phyloP scores from a whole-genome alignment of 2,329 filamentous ascomycete genomes.

The Aspergillus nomiae region DNA sequence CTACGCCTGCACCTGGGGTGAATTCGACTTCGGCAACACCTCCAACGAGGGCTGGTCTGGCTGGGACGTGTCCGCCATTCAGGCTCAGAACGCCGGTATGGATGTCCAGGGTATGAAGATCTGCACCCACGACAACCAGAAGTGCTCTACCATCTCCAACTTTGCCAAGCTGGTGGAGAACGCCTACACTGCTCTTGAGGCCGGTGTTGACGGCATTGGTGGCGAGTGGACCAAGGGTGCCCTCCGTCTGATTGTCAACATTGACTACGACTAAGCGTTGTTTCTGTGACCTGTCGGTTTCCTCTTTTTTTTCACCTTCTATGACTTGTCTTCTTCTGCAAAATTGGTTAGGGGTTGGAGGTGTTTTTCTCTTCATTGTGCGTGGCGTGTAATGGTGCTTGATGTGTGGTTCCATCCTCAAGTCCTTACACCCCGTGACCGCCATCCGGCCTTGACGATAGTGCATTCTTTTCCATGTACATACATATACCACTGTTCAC shows the following conservation, averaged over 20 bases:
- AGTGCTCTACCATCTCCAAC: conserved; percentile 36
- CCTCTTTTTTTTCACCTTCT: conserved; percentile 11
- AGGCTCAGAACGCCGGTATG: conserved; percentile 29
- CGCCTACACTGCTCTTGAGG: conserved; percentile 36
- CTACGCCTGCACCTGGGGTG: conserved; percentile 44
- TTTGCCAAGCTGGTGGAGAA: conserved; percentile 25
- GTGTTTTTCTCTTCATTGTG: conserved; percentile 12
- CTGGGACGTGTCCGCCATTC: conserved; percentile 46
- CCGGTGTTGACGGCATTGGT: conserved; percentile 33
- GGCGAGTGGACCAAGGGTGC: conserved; percentile 28
- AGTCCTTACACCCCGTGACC: neutral
- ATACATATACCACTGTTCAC: conserved; percentile 12
- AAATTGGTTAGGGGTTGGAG: conserved; percentile 15
- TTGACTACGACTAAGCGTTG: conserved; percentile 30
- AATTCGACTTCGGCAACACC: conserved; percentile 40
- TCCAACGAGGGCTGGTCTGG: conserved; percentile 36
- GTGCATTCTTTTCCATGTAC: conserved; percentile 10
- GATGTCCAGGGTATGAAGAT: conserved; percentile 42
- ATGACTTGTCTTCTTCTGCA: conserved; percentile 13
- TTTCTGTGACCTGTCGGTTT: conserved; percentile 8
- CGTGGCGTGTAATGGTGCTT: neutral
- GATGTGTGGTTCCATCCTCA: neutral
- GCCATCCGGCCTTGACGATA: conserved; percentile 7
- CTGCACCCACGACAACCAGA: conserved; percentile 27
- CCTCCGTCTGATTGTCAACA: conserved; percentile 33